Evolutionary conservation across 1,284 basidiomycete species (phyloP).

Genomic region (Mycosarcoma maydis): DNA sequence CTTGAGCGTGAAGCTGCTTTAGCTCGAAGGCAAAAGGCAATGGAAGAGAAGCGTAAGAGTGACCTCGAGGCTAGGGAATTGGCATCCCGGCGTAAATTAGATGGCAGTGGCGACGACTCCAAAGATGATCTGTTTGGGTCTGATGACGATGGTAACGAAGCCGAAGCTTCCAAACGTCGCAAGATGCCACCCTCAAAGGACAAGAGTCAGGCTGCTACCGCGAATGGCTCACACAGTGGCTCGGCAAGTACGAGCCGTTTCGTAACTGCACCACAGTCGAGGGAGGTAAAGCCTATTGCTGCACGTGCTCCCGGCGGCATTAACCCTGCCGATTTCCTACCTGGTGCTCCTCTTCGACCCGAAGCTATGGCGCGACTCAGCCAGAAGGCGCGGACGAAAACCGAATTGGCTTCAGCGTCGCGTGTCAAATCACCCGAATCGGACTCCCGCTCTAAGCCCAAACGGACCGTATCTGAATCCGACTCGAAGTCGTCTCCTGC

Average conservation of each 20-base stretch:
- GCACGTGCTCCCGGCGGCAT: constrained; percentile 27
- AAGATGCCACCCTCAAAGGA: constrained; percentile 4
- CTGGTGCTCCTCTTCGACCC: constrained; percentile 42
- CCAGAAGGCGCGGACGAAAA: constrained; percentile 15
- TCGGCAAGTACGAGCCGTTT: not conserved
- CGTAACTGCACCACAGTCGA: constrained; percentile 6
- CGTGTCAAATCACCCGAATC: constrained; percentile 18
- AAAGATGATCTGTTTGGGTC: constrained; percentile 43
- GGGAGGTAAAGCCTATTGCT: constrained; percentile 11
- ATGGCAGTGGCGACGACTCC: constrained; percentile 5
- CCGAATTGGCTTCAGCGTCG: not conserved
- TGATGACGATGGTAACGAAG: constrained; percentile 11
- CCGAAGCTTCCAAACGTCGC: not conserved
- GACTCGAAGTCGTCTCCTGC: constrained; percentile 9
- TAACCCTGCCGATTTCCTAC: constrained; percentile 51
- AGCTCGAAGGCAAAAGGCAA: constrained; percentile 41
- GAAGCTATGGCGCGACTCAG: constrained; percentile 32
- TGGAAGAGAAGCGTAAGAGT: constrained; percentile 39
- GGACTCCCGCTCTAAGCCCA: constrained; percentile 6
- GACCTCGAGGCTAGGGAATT: constrained; percentile 28
- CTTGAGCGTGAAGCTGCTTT: constrained; percentile 40
- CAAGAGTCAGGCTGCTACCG: not conserved
- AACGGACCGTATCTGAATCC: constrained; percentile 3
- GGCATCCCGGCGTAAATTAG: constrained; percentile 13
- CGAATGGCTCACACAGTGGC: not conserved